Base-by-base conservation (phyloP, 2,329 filamentous ascomycete genomes). In the Colletotrichum sp. region DNA sequence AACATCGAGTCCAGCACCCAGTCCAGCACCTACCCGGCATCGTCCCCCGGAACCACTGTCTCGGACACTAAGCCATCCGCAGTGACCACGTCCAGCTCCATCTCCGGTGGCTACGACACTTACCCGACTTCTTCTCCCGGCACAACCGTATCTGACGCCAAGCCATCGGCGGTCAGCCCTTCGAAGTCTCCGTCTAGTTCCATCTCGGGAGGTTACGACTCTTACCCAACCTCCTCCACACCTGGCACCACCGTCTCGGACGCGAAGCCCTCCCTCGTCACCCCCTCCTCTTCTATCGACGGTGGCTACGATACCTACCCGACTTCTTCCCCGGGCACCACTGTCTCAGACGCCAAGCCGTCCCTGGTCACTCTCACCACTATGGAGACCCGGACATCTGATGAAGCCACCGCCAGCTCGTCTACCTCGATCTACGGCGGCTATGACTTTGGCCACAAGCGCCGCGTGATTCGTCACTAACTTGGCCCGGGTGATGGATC, bases 321-420 rank as follows among this genome's bases (percentile, higher is more conserved):
- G n/a, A n/a, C n/a, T n/a, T n/a, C n/a, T n/a, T n/a, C n/a, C n/a
- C n/a, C n/a, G n/a, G 71, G 66, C 4, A 71, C 59, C 18, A 71
- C 67, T 5, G 59, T 74, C 5, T 60, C 52, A 9, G 32, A 34
- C 63, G 68, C 60, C 3, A 52, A 57, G 49, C 72, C 72, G n/a
- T 75, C 72, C n/a, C 15, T 75, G 18, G 36, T 72, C 4, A 75
- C 52, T 7, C 62, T 49, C 13, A 75, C 72, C 3, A 72, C 69
- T 2, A 24, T 75, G 5, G 49, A 66, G 62, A 75, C 72, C 7
- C 68, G 60, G 5, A 75, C 36, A 24, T 62, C 69, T 8, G 72
- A 49, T 32, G 72, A 24, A n/a, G 26, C 24, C 13, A 28, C 26
- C 8, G 21, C 26, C 26, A 21, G 39, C 24, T 39, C 21, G 4